Percentiles rank a stretch among this genome's conserved stretches.
Conservation (phyloP, 495 filamentous ascomycete genomes). For the Tuber indicum region DNA sequence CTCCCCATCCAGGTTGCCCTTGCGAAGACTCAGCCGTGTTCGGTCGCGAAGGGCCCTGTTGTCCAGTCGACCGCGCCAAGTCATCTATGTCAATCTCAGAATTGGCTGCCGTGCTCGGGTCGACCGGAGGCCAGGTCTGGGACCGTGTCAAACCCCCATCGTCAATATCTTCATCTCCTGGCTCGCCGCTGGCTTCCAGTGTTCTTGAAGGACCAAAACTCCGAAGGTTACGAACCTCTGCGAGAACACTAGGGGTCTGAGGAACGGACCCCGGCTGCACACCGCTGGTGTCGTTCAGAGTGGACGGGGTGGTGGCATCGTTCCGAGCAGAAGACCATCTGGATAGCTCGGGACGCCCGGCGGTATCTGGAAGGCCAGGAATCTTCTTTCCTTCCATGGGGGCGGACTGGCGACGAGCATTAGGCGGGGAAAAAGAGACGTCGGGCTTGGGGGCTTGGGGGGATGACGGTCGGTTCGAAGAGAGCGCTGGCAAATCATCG, state of each 20-base stretch:
- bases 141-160: conserved; percentile 14
- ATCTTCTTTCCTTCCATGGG: neutral
- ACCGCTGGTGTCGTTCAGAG: neutral
- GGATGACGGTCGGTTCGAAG: neutral
- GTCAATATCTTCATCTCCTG: conserved; percentile 17
- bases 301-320: neutral
- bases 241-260: neutral
- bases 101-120: neutral
- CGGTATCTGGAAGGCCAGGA: conserved; percentile 5
- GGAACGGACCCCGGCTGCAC: conserved; percentile 9
- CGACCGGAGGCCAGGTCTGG: conserved; percentile 1
- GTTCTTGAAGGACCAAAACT: neutral
- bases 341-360: conserved; percentile 3
- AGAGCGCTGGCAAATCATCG: neutral
- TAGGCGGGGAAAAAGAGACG: neutral
- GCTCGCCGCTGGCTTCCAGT: neutral
- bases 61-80: neutral
- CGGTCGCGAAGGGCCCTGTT: neutral
- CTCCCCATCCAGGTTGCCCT: neutral
- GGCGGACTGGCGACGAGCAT: neutral
- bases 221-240: neutral
- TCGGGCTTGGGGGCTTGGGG: neutral
- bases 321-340: neutral
- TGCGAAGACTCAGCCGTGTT: neutral
- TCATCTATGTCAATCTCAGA: conserved; percentile 3